Conservation (phyloP, 331 rosid genomes). For the Pyrus hybrid region DNA sequence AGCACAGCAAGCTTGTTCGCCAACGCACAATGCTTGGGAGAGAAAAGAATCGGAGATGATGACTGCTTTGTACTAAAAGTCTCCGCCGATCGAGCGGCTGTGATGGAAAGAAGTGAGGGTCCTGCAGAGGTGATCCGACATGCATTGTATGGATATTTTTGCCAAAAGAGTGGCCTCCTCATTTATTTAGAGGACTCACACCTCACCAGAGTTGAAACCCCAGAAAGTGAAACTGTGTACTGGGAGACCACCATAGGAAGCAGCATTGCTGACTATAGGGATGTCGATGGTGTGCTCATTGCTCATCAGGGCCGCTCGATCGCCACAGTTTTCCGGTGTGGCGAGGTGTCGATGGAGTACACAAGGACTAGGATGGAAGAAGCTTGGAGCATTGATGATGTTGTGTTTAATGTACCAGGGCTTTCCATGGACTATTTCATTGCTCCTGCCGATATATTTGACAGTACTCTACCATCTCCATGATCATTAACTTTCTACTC, state of each 20-base stretch:
- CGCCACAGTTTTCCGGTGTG: conserved; percentile 80
- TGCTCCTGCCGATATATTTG: conserved; percentile 77
- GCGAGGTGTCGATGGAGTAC: conserved; percentile 66
- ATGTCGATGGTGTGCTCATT: conserved; percentile 60
- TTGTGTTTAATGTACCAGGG: conserved; percentile 85
- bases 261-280: conserved; percentile 71
- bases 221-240: conserved; percentile 52
- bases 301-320: conserved; percentile 91
- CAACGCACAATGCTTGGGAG: conserved; percentile 83
- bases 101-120: conserved; percentile 77
- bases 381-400: conserved; percentile 82
- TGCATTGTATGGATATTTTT: conserved; percentile 75
- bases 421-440: conserved; percentile 79
- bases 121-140: conserved; percentile 91
- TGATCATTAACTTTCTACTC: neutral
- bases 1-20: conserved; percentile 79
- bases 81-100: conserved; percentile 69
- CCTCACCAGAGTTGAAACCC: conserved; percentile 65
- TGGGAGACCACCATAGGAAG: conserved; percentile 99
- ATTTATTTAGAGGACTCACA: conserved; percentile 89
- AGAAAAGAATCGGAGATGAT: conserved; percentile 61
- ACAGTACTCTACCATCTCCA: conserved; percentile 15
- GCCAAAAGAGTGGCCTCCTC: conserved; percentile 90
- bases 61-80: conserved; percentile 88
- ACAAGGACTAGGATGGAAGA: conserved; percentile 90